Base-by-base conservation (phyloP, 306 rosid species). In the Cicer pinnatifidum region DNA sequence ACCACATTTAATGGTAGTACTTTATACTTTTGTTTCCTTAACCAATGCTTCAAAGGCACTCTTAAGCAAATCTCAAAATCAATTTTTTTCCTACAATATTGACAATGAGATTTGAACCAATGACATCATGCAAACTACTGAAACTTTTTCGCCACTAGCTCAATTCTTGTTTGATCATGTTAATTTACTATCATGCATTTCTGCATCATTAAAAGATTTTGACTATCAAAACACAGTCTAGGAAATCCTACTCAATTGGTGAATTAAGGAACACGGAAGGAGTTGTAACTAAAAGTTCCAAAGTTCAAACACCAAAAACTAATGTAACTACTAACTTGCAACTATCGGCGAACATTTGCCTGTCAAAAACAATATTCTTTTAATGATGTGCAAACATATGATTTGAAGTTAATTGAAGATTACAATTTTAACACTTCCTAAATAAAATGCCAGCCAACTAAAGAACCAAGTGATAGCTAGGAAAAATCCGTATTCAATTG, bases 341-440 rank as follows among this genome's bases (percentile, higher is more conserved):
- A 40, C 44, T 1, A 40, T 2, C 33, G 2, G 33, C 8, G 7
- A 40, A 41, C 10, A 41, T 6, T 41, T 41, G 8, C 2, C 45
- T 41, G 2, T 41, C 2, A 41, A 6, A 41, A 41, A 28, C 35
- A 41, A 2, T 39, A 64, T 67, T 53, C 54, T 43, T 66, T 11
- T 50, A 48, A 51, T 8, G 10, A 50, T 8, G 6, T 17, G 41
- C 48, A 44, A 7, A 17, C 61, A 51, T 43, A 64, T 39, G 35
- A 53, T 13, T 0, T 51, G 66, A 52, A 52, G 73, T 40, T 65
- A 75, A 35, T 41, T 19, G 12, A 64, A 20, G 41, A 11, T 40
- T 7, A 7, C 40, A 47, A 28, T 17, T 10, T 3, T 15, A 73
- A 9, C 12, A 9, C 46, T 38, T 3, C 35, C 4, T 28, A 28